A percentile compares a stretch with the other conserved stretches of the same genome.
Conservation (phyloP, 495 filamentous ascomycete species). For the Articulospora tetracladia region DNA sequence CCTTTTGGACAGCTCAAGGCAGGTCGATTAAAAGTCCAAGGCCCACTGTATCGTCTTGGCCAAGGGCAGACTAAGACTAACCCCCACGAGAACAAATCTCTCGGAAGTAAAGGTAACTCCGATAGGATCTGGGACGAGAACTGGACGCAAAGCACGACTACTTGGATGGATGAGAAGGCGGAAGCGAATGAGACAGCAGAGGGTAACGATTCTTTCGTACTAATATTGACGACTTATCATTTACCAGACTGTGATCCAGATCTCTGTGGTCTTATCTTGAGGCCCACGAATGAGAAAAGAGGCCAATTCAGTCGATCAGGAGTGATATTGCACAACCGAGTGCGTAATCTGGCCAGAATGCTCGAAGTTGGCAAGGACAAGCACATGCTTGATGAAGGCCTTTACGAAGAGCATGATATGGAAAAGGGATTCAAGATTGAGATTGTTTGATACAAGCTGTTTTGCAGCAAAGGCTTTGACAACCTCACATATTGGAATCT, state of each 20-base stretch:
- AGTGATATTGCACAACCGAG: background rate
- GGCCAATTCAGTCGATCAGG: background rate
- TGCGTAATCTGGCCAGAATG: background rate
- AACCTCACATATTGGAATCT: no score
- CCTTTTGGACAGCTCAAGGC: background rate
- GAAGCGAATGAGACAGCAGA: no score
- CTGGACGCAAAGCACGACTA: background rate
- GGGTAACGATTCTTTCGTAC: no score
- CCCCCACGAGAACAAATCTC: background rate
- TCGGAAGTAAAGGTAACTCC: background rate
- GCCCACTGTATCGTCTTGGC: background rate
- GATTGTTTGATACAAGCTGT: no score
- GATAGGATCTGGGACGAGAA: background rate
- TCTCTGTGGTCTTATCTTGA: background rate
- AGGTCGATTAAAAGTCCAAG: background rate
- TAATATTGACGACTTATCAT: background rate
- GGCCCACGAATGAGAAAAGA: background rate
- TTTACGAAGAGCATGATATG: background rate
- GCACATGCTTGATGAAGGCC: background rate
- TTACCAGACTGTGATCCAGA: background rate
- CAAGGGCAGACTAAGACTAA: no score
- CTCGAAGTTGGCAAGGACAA: background rate
- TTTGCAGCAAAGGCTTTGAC: no score
- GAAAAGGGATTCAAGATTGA: background rate
- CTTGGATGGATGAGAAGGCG: background rate